These are phyloP conservation scores for Suhomyces guaymorum DNA, from an alignment of 1,139 yeast species.

Conservation along the genomic window DNA sequence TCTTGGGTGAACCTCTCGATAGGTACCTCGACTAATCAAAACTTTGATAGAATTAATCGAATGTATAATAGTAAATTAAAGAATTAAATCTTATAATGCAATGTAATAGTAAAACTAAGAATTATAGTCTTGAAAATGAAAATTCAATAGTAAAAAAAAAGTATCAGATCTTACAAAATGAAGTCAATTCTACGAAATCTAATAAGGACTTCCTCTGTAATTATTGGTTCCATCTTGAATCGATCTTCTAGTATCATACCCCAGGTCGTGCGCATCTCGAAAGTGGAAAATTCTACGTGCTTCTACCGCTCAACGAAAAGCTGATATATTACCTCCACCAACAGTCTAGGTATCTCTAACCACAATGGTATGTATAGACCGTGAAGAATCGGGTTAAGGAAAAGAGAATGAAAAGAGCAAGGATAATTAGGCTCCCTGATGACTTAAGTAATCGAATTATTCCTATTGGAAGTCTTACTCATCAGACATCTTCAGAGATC, in stretches of 20 bases:
- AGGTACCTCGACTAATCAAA: conserved; percentile 70
- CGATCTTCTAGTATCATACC: too few species aligned
- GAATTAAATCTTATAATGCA: too few species aligned
- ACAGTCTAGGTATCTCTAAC: too few species aligned
- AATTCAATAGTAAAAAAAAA: background rate
- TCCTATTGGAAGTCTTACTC: too few species aligned
- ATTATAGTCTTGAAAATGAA: background rate
- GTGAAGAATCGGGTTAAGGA: too few species aligned
- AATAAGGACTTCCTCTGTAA: conserved; percentile 1
- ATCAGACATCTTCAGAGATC: too few species aligned
- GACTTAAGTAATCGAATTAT: too few species aligned
- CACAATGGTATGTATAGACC: conserved; percentile 12
- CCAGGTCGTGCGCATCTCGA: conserved; percentile 7
- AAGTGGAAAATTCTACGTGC: conserved; percentile 7
- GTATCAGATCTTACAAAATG: background rate
- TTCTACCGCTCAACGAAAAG: conserved; percentile 6
- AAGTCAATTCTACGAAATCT: background rate
- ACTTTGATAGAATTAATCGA: too few species aligned
- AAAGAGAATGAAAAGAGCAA: too few species aligned
- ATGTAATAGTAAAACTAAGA: too few species aligned
- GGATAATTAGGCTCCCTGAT: too few species aligned
- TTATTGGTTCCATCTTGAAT: too few species aligned
- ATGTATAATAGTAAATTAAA: background rate
- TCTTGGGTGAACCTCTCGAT: conserved; percentile 92
- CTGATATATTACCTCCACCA: conserved; percentile 1